Evolutionary conservation across 192 early-diverging fungal genomes (phyloP), one percentile per base, ranked within the genome.

Genomic region (Coemansia sp.): DNA sequence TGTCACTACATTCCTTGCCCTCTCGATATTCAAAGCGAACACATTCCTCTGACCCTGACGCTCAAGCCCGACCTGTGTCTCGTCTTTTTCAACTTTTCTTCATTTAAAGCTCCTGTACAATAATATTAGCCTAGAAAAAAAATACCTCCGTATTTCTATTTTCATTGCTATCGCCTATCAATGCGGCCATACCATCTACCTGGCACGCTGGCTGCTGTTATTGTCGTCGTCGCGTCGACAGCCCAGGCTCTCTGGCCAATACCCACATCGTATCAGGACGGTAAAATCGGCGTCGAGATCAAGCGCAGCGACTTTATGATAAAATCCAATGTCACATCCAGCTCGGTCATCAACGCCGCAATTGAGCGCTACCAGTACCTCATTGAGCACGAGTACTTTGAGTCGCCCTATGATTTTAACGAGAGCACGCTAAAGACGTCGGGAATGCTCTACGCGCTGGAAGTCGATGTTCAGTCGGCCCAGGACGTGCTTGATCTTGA

Each of bases 361-460:
- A 77, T 87, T 50, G 75, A 82, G 75, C 87, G 87, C 59, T 87
- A 88, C 70, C 73, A 84, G 68, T 72, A 84, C n/a, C 73, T 87
- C 27, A 57, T 90, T 12, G 79, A 78, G 58, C 76, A 84, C 59
- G 84, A 86, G 75, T 78, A 80, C 51, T 89, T 82, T 59, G 82
- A 83, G 39, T 84, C 86, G 34, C 86, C 78, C 5, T 76, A 74
- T 31, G 66, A 74, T 36, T 77, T 75, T 45, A 82, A 82, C 41
- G 72, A 77, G 25, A 69, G 76, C 42, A 69, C 80, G n/a, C 62
- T 84, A 41, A 79, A 75, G 27, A 75, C 73, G 17, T 71, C 75
- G 1, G 80, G 80, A 21, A 72, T 76, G 44, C 63, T 75, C 29
- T 74, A 76, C 32, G 37, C 69, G 10, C 73, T 81, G 2, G 69